Percentiles rank a stretch among this genome's conserved stretches.
Conservation (phyloP, 768 basidiomycete species). For the Macrolepiota dolichaula region DNA sequence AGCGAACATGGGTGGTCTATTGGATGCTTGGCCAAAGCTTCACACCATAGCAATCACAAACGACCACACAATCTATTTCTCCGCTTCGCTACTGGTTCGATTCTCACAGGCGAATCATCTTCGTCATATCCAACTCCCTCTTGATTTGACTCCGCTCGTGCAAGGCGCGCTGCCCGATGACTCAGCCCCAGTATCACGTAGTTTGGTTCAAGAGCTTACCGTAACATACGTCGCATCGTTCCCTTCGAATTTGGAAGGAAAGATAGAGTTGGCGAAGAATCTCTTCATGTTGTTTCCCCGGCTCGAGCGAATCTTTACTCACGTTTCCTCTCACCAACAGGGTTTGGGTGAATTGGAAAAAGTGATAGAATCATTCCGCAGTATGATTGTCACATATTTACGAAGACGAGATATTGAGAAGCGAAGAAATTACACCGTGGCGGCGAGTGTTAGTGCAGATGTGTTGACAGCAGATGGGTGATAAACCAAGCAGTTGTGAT, state of each 20-base stretch:
- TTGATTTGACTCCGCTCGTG: neutral
- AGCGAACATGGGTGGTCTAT: neutral
- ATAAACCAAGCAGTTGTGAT: no score
- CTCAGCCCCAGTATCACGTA: neutral
- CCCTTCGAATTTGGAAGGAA: neutral
- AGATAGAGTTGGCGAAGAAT: conserved; percentile 1
- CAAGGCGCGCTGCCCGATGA: neutral
- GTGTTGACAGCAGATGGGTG: no score
- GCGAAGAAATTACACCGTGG: neutral
- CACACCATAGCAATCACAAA: conserved; percentile 1
- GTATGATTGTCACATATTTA: neutral
- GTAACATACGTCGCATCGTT: neutral
- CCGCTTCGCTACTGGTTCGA: neutral
- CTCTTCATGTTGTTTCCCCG: conserved; percentile 1
- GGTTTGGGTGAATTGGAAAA: neutral
- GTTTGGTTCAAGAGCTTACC: neutral
- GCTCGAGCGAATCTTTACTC: neutral
- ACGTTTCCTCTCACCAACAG: neutral
- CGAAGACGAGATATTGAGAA: neutral
- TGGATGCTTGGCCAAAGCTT: conserved; percentile 1
- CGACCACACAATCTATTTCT: neutral
- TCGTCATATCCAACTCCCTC: neutral
- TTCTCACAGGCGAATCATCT: neutral
- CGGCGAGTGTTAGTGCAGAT: no score
- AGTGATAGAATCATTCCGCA: neutral